A percentile compares a stretch with the other conserved stretches of the same genome.
These are phyloP conservation scores for Cercophora sp. DNA, from an alignment of 495 filamentous ascomycete genomes.

Conservation along the genomic window DNA sequence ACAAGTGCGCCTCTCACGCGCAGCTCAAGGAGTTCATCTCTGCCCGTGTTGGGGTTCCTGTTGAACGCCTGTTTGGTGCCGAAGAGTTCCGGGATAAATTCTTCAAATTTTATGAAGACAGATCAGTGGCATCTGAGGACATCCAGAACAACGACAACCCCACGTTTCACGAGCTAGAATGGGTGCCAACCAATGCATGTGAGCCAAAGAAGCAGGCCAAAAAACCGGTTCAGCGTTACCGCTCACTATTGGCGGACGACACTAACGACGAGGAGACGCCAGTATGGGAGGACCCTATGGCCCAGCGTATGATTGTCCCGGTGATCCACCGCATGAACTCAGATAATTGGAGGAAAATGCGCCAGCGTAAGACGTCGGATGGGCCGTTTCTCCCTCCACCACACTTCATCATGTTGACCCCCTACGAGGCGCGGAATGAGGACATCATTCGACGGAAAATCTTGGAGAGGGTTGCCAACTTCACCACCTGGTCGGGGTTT, in stretches of 20 bases:
- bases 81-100: conserved; percentile 80
- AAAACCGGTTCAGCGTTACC: conserved; percentile 40
- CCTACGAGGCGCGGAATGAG: conserved; percentile 46
- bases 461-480: conserved; percentile 45
- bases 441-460: conserved; percentile 49
- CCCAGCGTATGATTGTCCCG: conserved; percentile 72
- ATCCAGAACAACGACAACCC: conserved; percentile 62
- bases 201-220: conserved; percentile 38
- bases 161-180: conserved; percentile 76
- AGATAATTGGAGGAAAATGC: conserved; percentile 14
- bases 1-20: conserved; percentile 72
- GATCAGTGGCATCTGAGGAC: conserved; percentile 60
- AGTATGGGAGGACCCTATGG: conserved; percentile 57
- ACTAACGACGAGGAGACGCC: conserved; percentile 56
- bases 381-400: conserved; percentile 31
- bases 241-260: conserved; percentile 42
- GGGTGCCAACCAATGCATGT: conserved; percentile 70
- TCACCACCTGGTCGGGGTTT: conserved; percentile 43
- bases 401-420: conserved; percentile 50
- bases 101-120: conserved; percentile 76
- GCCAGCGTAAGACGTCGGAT: too few species aligned
- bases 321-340: conserved; percentile 61
- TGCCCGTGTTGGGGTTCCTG: conserved; percentile 56
- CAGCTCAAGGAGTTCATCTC: conserved; percentile 73
- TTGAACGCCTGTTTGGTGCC: conserved; percentile 61